Conservation (phyloP, 2,329 filamentous ascomycete species). For the Diaporthe batatas region DNA sequence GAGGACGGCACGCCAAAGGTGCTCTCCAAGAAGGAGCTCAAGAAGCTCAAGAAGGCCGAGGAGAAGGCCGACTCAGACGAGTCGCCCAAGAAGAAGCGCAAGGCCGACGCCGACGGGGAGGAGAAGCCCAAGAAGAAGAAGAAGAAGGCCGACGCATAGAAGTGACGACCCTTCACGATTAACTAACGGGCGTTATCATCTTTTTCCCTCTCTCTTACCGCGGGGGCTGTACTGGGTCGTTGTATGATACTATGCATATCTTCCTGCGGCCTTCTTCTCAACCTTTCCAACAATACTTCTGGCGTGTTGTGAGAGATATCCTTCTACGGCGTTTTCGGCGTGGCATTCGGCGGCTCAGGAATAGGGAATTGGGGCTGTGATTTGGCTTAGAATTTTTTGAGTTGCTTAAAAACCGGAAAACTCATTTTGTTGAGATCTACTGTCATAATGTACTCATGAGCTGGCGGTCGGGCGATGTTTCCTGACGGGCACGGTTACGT, state of each 20-base stretch:
- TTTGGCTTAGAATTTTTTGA: slow-evolving; percentile 32
- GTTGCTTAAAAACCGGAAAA: slow-evolving; percentile 23
- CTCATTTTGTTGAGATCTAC: slow-evolving; percentile 1
- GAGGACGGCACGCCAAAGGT: slow-evolving; percentile 75
- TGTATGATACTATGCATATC: slow-evolving; percentile 42
- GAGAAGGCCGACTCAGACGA: slow-evolving; percentile 63
- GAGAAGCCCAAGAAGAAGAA: slow-evolving; percentile 69
- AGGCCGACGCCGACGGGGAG: slow-evolving; percentile 76
- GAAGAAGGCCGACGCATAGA: slow-evolving; percentile 43
- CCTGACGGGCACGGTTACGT: neutral
- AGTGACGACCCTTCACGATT: neutral
- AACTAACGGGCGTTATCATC: slow-evolving; percentile 14
- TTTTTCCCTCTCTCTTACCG: slow-evolving; percentile 5
- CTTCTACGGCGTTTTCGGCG: slow-evolving; percentile 43
- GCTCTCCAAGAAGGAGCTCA: slow-evolving; percentile 81
- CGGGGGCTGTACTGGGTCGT: slow-evolving; percentile 35
- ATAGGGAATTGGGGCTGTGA: slow-evolving; percentile 18
- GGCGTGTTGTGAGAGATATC: slow-evolving; percentile 43
- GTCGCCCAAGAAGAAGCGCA: slow-evolving; percentile 76
- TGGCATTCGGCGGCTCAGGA: slow-evolving; percentile 36
- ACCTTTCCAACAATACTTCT: slow-evolving; percentile 38
- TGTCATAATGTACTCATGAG: slow-evolving; percentile 18
- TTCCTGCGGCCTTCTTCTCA: slow-evolving; percentile 37
- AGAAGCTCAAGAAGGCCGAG: slow-evolving; percentile 76
- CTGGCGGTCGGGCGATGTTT: neutral